Percentiles rank a stretch among this genome's conserved stretches.
These are phyloP conservation scores for Monascus purpureus DNA, from an alignment of 495 filamentous ascomycete species.

Conservation along the genomic window DNA sequence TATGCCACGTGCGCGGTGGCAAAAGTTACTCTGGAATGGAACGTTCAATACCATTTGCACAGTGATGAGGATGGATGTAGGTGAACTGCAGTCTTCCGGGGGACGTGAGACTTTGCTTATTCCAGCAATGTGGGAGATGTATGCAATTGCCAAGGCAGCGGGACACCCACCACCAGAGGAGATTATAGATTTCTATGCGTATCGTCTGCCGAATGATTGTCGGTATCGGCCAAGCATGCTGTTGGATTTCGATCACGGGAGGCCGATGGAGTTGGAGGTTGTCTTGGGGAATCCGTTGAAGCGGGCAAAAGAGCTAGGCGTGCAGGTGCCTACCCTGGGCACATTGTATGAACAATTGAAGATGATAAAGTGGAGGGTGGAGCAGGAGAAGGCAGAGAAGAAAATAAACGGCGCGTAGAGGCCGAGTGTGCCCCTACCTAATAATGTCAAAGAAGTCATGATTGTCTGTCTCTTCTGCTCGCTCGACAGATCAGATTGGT, in stretches of 20 bases:
- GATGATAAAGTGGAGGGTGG: background rate
- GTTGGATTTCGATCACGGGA: conserved; percentile 41
- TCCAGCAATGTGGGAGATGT: background rate
- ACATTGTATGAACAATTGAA: conserved; percentile 24
- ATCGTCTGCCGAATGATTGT: no score
- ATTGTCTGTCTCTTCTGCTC: no score
- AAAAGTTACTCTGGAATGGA: conserved; percentile 32
- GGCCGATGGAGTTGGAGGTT: conserved; percentile 45
- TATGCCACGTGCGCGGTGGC: no score
- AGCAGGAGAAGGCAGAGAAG: conserved; percentile 12
- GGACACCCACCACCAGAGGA: background rate
- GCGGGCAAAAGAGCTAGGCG: conserved; percentile 34
- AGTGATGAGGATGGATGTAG: conserved; percentile 27
- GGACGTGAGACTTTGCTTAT: background rate
- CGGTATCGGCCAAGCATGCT: conserved; percentile 38
- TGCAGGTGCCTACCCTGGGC: conserved; percentile 39
- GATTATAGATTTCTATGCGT: background rate
- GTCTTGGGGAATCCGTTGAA: conserved; percentile 45
- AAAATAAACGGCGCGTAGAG: conserved; percentile 4
- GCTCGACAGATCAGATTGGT: background rate
- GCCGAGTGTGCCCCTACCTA: no score
- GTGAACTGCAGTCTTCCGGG: background rate
- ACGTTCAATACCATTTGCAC: conserved; percentile 28
- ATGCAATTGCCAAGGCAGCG: background rate
- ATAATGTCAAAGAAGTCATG: no score